Percentiles rank a stretch among this genome's conserved stretches.
phyloP scores from a whole-genome alignment of 2,329 filamentous ascomycete genomes.

The Fonsecaea multimorphosa region DNA sequence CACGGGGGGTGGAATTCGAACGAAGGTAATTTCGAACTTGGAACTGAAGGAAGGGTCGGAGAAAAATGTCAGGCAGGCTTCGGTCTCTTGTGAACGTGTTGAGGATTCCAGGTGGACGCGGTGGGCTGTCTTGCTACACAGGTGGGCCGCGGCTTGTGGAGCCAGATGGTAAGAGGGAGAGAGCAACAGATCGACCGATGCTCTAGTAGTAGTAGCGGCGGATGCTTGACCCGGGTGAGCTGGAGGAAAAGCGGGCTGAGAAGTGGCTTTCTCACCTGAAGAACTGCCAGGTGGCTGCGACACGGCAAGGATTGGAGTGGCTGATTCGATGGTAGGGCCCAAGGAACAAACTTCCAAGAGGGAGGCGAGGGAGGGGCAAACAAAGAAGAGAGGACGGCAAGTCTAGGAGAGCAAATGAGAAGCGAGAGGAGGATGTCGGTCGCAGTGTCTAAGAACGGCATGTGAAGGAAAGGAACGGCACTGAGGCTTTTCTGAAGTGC shows the following conservation, averaged over 20 bases:
- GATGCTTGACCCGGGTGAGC: not conserved
- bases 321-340: not conserved
- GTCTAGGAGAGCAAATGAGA: constrained; percentile 4
- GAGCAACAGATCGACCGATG: constrained; percentile 1
- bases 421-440: not conserved
- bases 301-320: not conserved
- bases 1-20: constrained; percentile 1
- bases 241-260: not conserved
- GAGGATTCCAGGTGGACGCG: constrained; percentile 1
- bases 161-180: not conserved
- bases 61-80: not conserved
- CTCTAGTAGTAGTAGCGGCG: not conserved
- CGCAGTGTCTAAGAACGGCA: not conserved
- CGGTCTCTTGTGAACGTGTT: not conserved
- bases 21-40: not conserved
- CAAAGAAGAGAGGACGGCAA: not conserved
- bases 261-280: not conserved
- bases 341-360: not conserved
- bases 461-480: not conserved
- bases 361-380: not conserved
- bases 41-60: not conserved
- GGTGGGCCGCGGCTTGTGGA: not conserved
- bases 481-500: not conserved
- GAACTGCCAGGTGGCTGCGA: not conserved
- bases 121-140: constrained; percentile 7